Conservation (phyloP, 2,329 filamentous ascomycete genomes). For the Botrytis cinerea region DNA sequence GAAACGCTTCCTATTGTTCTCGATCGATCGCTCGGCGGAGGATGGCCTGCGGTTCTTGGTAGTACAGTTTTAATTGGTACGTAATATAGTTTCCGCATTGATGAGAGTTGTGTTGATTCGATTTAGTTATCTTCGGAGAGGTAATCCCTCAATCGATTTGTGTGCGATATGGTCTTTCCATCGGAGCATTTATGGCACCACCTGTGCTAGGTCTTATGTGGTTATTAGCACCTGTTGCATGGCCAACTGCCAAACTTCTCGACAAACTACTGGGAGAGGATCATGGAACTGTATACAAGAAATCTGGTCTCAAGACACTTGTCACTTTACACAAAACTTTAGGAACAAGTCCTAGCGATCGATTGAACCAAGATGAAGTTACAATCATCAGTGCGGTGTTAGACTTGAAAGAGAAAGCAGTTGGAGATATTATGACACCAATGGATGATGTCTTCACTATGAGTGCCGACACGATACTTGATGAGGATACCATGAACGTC, state of each 20-base stretch:
- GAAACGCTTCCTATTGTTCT: constrained; percentile 94
- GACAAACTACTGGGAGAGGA: constrained; percentile 92
- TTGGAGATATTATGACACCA: constrained; percentile 96
- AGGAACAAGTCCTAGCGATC: constrained; percentile 78
- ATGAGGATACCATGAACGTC: constrained; percentile 91
- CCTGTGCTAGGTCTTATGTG: constrained; percentile 90
- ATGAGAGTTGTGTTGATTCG: neutral
- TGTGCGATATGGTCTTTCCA: constrained; percentile 91
- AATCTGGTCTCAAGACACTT: constrained; percentile 92
- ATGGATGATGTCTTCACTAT: constrained; percentile 98
- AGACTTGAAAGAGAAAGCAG: constrained; percentile 93
- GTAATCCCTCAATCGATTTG: constrained; percentile 95
- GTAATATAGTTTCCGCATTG: constrained; percentile 33
- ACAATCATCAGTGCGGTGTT: constrained; percentile 97
- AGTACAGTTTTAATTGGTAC: constrained; percentile 92
- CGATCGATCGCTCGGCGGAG: constrained; percentile 89
- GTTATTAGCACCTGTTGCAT: constrained; percentile 83
- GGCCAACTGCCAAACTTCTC: constrained; percentile 93
- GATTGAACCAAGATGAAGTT: constrained; percentile 94
- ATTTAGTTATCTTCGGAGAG: constrained; percentile 92
- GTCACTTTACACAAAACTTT: constrained; percentile 93
- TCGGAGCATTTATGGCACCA: constrained; percentile 90
- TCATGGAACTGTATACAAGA: constrained; percentile 96
- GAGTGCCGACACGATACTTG: constrained; percentile 89
- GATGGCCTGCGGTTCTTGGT: constrained; percentile 89